Percentiles rank a stretch among this genome's conserved stretches.
phyloP scores from a whole-genome alignment of 2,329 filamentous ascomycete genomes.

The Botrytis galanthina region DNA sequence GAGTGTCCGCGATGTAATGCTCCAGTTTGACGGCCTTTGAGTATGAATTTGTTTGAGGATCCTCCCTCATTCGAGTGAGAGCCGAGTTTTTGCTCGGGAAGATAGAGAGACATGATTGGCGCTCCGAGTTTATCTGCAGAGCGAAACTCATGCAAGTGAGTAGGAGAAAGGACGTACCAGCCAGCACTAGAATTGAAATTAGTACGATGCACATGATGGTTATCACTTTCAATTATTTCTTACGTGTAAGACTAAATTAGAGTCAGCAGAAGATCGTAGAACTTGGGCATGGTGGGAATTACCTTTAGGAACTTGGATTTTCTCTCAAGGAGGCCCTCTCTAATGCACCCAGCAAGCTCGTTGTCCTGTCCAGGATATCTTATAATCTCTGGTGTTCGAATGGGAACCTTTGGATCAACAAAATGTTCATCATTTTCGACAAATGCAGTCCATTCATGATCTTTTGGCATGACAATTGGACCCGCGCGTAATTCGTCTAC shows the following conservation, averaged over 20 bases:
- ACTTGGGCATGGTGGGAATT: background rate
- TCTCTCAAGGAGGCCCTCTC: constrained; percentile 87
- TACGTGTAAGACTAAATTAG: constrained; percentile 39
- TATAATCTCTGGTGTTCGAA: constrained; percentile 78
- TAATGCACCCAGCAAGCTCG: constrained; percentile 76
- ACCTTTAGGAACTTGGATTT: constrained; percentile 87
- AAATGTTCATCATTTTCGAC: constrained; percentile 80
- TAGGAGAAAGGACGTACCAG: constrained; percentile 90
- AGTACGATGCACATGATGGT: background rate
- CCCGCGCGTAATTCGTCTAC: constrained; percentile 80
- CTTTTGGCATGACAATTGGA: constrained; percentile 89
- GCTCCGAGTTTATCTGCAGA: constrained; percentile 91
- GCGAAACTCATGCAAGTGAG: constrained; percentile 97
- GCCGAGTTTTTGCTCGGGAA: constrained; percentile 92
- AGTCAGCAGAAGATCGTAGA: constrained; percentile 4
- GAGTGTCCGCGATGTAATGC: constrained; percentile 80
- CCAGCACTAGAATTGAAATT: constrained; percentile 14
- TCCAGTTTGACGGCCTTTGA: constrained; percentile 93
- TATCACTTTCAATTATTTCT: background rate
- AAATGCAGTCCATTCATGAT: constrained; percentile 82
- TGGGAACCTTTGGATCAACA: constrained; percentile 76
- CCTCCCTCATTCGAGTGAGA: constrained; percentile 81
- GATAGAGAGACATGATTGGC: constrained; percentile 93
- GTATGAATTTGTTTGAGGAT: constrained; percentile 93
- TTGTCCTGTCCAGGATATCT: constrained; percentile 87